Base-by-base conservation (phyloP, 139 green algal species). In the Picochlorum sp. region DNA sequence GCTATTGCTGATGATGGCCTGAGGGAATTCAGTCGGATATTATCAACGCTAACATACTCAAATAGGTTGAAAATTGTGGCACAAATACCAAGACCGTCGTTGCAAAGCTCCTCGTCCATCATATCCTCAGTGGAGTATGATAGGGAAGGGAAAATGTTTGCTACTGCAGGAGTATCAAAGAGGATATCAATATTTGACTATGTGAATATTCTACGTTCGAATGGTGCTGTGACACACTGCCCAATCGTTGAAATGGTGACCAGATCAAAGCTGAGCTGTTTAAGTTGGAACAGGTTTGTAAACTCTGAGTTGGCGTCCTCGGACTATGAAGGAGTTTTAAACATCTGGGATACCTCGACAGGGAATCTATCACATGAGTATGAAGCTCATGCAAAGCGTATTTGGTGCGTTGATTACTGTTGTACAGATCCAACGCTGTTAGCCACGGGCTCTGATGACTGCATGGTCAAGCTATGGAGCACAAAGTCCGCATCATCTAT, bases 341-440 rank as follows among this genome's bases (percentile, higher is more conserved):
- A 53, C 25, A 59, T 90, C 33, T 89, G 82, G 84, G 81, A 91
- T 51, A 59, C 83, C 16, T 53, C 18, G 24, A 80, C 66, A 2
- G 65, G 70, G 1, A 57, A 76, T 63, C 61, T 75, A 36, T 26
- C 89, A 10, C 57, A 57, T 0, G 84, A 86, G 53, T 89, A 82
- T 50, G 65, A 86, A 58, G 86, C 82, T 2, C 86, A 94, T 69
- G 59, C 78, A 26, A 73, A 85, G 63, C 77, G 91, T 12, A 83
- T 95, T 31, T 97, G 91, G 90, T 82, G 58, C 13, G 79, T 95
- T 5, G 86, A 95, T 63, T 92, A 81, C 58, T 86, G 66, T 45
- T 33, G 9, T 0, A 47, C 64, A 3, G 66, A 78, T 36, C 78
- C 81, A 2, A 69, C 75, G 37, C 66, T 87, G 14, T 71, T 96